Evolutionary conservation across 352 stramenopile genomes (phyloP), one percentile per base, ranked within the genome.

Genomic region (Globisporangium yorkense): DNA sequence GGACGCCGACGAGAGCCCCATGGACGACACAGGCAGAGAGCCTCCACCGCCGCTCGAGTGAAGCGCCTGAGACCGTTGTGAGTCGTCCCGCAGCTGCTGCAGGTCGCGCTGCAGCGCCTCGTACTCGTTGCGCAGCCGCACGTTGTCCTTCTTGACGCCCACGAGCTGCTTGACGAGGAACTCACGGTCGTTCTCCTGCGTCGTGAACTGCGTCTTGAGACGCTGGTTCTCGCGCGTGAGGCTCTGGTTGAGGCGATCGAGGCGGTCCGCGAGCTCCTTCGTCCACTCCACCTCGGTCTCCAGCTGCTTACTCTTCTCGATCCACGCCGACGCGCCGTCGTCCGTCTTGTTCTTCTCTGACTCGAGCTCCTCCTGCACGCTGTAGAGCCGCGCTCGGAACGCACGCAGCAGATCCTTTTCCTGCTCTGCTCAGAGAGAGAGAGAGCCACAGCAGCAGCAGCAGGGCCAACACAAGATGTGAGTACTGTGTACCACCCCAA

Each of bases 151-250:
- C 67, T 96, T 96, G 37, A 94, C 84, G 3, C 70, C 81, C 33
- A 97, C 91, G 18, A 97, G 84, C 66, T 97, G 87, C 62, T 89
- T 89, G 16, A 98, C 87, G 24, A 97, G 81, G 49, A 96, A 97
- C 59, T 97, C 87, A n/a, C 92, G 77, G 71, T 97, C 92, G 59
- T 97, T 92, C 57, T 98, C 88, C 67, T 98, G 88, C 10, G 78
- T 94, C 52, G 91, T 89, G 56, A 96, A 97, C 59, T 97, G 85
- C 1, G 80, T 90, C 65, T 96, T 96, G 1, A 98, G 72, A 0
- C 80, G 70, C 40, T 87, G 77, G 63, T 97, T 97, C 57, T 97
- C 92, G 13, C 80, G 68, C 12, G 72, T 87, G 54, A 98, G 74
- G 43, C 74, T 92, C 61, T 97, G 88, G 62, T 98, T 98, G 16